Evolutionary conservation across 140 eudicot genomes (phyloP), one percentile per base, ranked within the genome.

Genomic region (Senecio squalidus): DNA sequence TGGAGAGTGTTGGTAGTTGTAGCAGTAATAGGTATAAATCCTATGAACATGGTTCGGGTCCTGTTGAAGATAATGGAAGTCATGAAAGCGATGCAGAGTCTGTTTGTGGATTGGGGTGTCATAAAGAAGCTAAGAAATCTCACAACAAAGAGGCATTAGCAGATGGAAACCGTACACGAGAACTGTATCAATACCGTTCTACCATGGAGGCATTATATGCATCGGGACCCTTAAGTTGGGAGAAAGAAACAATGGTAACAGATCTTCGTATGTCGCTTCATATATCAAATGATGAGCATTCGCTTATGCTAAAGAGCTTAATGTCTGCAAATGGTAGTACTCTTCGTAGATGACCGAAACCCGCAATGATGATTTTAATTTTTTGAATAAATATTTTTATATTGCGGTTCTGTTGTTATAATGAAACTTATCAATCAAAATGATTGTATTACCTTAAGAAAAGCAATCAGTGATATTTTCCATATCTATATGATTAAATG

Each of bases 231-330:
- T 73, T 88, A 72, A 84, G 79, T 66, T 88, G 94, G 96, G 96
- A 84, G 57, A 80, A 88, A 48, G 96, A 88, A 81, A 52, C 82
- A 36, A 68, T 84, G 70, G 59, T 88, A 69, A 88, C 94, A 50
- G 65, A 84, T 62, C 96, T 84, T 55, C 90, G 96, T 49, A 69
- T 79, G 62, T 71, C 76, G 46, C 88, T 84, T 26, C 76, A 82
- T 69, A 84, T 88, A 70, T 88, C 96, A 69, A 76, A 81, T 74
- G 91, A 88, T 72, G 96, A 88, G 67, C 96, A 88, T 82, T 79
- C 79, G 82, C 66, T 60, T 72, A 82, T 82, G 78, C 41, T 88
- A 39, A 79, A 80, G 66, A 68, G 60, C 69, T 76, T 88, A 76
- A 70, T 81, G 47, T 88, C 87, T 39, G 45, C 62, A 60, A 49